Evolutionary conservation across 371 early-diverging fungal species (phyloP), one percentile per base, ranked within the genome.

Genomic region (Fennellomyces sp.): DNA sequence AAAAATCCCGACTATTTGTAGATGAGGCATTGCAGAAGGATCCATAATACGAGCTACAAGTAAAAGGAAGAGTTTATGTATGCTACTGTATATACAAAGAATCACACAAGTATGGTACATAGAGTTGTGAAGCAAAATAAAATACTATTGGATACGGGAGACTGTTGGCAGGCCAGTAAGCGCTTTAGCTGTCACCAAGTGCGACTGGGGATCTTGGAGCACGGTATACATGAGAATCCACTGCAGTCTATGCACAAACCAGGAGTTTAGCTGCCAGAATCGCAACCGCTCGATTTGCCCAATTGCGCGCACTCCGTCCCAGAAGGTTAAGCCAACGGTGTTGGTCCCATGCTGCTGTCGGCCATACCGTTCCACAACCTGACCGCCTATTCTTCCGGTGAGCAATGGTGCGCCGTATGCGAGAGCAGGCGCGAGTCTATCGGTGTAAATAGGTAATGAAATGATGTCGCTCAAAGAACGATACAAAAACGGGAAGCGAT

Each of bases 401-500:
- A 72, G 45, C 56, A 72, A 50, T 3, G 75, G 68, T 21, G 65
- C 60, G 4, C 64, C 51, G 25, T 63, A 60, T 2, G 64, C 55
- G 30, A 78, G 52, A 8, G 74, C 69, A 19, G 26, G 12, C 3
- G 48, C 56, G 25, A 79, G 38, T 12, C 56, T 56, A 27, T 61
- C 42, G 41, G 76, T 75, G 33, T 77, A 80, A 15, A 80, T 72
- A 2, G 81, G 81, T 19, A 80, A 61, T 5, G 70, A 60, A 0
- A 75, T 33, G 23, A 75, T 25, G 47, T 80, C 81, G 17, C 28
- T 58, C 0, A 73, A 45, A 0, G 74, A 70, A 3, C 78, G 72
- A 42, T 80, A 80, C 25, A 73, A 58, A 39, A 77, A 73, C 5
- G 81, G 81, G 12, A 73, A 65, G 2, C 68, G n/a, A 17, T 73